These are phyloP conservation scores for Monosporascus sp. DNA, from an alignment of 2,329 filamentous ascomycete species.

Conservation along the genomic window DNA sequence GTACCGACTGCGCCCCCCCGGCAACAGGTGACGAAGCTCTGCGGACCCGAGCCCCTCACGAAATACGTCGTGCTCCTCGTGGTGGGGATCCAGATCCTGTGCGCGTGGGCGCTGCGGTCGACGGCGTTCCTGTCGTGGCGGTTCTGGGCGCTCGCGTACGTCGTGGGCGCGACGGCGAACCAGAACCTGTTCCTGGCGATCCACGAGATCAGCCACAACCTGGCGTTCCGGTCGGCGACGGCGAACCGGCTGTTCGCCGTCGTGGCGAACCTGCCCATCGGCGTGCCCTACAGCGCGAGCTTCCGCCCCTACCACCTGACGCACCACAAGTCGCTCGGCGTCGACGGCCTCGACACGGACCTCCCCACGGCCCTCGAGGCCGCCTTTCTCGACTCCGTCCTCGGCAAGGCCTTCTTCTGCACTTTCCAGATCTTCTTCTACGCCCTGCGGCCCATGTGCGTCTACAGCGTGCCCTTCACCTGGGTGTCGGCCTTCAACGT, in stretches of 20 bases:
- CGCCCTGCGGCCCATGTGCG: slow-evolving; percentile 88
- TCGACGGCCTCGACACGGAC: slow-evolving; percentile 93
- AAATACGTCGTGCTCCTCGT: slow-evolving; percentile 87
- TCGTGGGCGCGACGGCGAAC: slow-evolving; percentile 91
- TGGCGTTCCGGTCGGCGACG: slow-evolving; percentile 77
- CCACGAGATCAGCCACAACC: slow-evolving; percentile 97
- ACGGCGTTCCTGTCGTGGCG: slow-evolving; percentile 75
- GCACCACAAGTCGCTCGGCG: slow-evolving; percentile 96
- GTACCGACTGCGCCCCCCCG: not conserved
- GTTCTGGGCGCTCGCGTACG: slow-evolving; percentile 83
- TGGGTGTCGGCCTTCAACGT: slow-evolving; percentile 81
- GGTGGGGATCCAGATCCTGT: slow-evolving; percentile 72
- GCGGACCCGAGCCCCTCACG: slow-evolving; percentile 89
- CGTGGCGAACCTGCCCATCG: slow-evolving; percentile 92
- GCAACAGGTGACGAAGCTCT: slow-evolving; percentile 84
- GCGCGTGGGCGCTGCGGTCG: slow-evolving; percentile 71
- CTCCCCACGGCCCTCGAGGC: slow-evolving; percentile 89
- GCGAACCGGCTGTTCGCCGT: slow-evolving; percentile 85
- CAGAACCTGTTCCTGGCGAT: slow-evolving; percentile 98
- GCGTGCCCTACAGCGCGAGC: slow-evolving; percentile 89
- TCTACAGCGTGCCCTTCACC: slow-evolving; percentile 86
- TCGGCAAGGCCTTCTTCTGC: slow-evolving; percentile 97
- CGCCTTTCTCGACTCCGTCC: slow-evolving; percentile 85
- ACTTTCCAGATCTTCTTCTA: slow-evolving; percentile 99
- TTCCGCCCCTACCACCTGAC: slow-evolving; percentile 98